A percentile compares a stretch with the other conserved stretches of the same genome.
phyloP scores from a whole-genome alignment of 768 basidiomycete genomes.

The Exidia glandulosa region DNA sequence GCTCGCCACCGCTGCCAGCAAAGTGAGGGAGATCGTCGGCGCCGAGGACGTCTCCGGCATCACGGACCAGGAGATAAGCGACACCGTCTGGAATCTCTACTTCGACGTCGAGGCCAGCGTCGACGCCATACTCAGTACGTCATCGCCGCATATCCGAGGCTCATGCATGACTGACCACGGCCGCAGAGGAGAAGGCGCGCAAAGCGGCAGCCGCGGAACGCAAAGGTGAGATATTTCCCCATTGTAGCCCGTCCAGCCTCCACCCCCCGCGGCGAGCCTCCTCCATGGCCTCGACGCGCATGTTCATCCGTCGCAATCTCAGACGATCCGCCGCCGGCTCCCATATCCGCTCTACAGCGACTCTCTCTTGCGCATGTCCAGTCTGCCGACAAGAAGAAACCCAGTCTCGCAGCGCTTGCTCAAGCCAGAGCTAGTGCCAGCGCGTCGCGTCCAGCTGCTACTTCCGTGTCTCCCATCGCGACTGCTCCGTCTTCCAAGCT shows the following conservation, averaged over 20 bases:
- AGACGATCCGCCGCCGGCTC: conserved; percentile 32
- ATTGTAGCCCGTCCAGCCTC: conserved; percentile 8
- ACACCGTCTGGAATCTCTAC: conserved; percentile 77
- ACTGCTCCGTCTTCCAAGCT: conserved; percentile 43
- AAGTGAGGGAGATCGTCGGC: conserved; percentile 60
- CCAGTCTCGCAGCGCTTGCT: conserved; percentile 27
- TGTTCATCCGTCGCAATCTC: conserved; percentile 27
- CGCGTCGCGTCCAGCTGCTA: conserved; percentile 14
- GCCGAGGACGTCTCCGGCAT: conserved; percentile 52
- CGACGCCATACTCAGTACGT: conserved; percentile 62
- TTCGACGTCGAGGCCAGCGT: conserved; percentile 76
- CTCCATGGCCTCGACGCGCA: conserved; percentile 11
- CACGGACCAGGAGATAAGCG: conserved; percentile 63
- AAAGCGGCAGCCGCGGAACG: conserved; percentile 55
- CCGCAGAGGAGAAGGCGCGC: conserved; percentile 57
- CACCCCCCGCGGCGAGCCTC: conserved; percentile 3
- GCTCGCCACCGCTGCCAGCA: conserved; percentile 60
- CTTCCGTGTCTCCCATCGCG: conserved; percentile 7
- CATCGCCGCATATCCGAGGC: not conserved
- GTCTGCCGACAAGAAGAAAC: conserved; percentile 44
- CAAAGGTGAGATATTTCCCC: conserved; percentile 62
- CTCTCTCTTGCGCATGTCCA: conserved; percentile 34
- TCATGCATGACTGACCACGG: not conserved
- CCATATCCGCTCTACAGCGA: conserved; percentile 29
- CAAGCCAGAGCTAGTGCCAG: conserved; percentile 21